These are phyloP conservation scores for Ramaria sp. DNA, from an alignment of 768 basidiomycete species.

Conservation along the genomic window DNA sequence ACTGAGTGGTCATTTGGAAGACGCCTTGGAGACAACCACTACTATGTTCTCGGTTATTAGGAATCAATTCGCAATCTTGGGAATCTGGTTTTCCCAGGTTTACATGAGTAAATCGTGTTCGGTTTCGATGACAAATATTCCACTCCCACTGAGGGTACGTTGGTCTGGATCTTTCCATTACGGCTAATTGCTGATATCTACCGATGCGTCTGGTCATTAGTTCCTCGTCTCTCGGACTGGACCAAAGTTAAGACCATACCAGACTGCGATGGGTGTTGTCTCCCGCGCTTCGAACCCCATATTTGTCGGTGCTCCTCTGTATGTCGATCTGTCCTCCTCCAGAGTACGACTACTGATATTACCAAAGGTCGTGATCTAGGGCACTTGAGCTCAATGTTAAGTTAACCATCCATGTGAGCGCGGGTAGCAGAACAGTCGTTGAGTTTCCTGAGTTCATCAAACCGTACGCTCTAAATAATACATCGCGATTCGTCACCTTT, in stretches of 20 bases:
- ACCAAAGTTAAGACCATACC: slow-evolving; percentile 18
- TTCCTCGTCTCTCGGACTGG: slow-evolving; percentile 21
- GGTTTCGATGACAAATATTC: slow-evolving; percentile 31
- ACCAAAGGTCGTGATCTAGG: slow-evolving; percentile 9
- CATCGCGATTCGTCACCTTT: too few relatives aligned
- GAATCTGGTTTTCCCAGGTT: slow-evolving; percentile 24
- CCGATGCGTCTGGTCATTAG: background rate
- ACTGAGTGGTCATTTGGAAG: slow-evolving; percentile 28
- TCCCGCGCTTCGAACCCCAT: slow-evolving; percentile 33
- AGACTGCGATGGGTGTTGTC: slow-evolving; percentile 23
- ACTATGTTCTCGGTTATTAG: slow-evolving; percentile 23
- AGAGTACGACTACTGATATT: background rate
- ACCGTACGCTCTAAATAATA: slow-evolving; percentile 6
- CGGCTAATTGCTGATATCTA: background rate
- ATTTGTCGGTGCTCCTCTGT: slow-evolving; percentile 39
- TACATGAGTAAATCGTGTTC: slow-evolving; percentile 32
- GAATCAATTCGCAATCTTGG: slow-evolving; percentile 25
- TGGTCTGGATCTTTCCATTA: background rate
- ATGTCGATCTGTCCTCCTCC: slow-evolving; percentile 11
- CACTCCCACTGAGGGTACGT: slow-evolving; percentile 11
- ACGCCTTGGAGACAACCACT: slow-evolving; percentile 19
- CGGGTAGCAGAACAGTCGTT: background rate
- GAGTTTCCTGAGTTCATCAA: slow-evolving; percentile 10
- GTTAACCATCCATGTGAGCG: slow-evolving; percentile 1
- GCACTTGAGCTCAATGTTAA: background rate